phyloP scores from a whole-genome alignment of 2,329 filamentous ascomycete genomes.

The Rachicladosporium sp. region DNA sequence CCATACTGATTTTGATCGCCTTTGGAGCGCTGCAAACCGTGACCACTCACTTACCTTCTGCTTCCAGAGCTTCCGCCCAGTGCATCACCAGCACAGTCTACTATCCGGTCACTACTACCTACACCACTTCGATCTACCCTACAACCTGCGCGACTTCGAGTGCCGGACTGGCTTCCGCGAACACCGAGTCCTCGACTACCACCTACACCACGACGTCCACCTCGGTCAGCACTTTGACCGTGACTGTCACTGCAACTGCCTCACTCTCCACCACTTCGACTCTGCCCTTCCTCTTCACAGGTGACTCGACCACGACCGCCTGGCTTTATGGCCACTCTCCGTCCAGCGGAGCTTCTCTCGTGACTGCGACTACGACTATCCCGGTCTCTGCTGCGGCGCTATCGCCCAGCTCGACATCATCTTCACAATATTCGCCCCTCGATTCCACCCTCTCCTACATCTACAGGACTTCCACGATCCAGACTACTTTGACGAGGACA shows the following conservation, averaged over 20 bases:
- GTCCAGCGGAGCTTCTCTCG: conserved; percentile 13
- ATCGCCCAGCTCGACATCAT: conserved; percentile 5
- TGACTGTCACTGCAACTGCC: conserved; percentile 9
- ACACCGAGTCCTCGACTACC: conserved; percentile 1
- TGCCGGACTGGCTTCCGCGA: conserved; percentile 1
- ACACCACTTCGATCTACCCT: conserved; percentile 2
- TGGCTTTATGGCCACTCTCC: conserved; percentile 18
- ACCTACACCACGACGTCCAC: conserved; percentile 8
- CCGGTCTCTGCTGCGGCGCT: conserved; percentile 8
- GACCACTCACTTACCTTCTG: conserved; percentile 18
- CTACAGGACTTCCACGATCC: conserved; percentile 4
- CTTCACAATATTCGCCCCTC: not conserved
- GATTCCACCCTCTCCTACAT: no score
- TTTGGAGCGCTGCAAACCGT: conserved; percentile 13
- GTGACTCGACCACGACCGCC: conserved; percentile 12
- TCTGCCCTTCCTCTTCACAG: conserved; percentile 7
- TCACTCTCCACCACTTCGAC: conserved; percentile 5
- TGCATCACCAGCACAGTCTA: conserved; percentile 17
- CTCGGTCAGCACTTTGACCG: conserved; percentile 6
- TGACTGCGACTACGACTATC: conserved; percentile 14
- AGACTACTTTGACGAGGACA: conserved; percentile 4
- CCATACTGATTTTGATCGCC: conserved; percentile 13
- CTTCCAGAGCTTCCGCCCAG: conserved; percentile 16
- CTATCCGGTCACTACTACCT: conserved; percentile 12
- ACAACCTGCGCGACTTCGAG: conserved; percentile 2